Percentiles rank a stretch among this genome's conserved stretches.
phyloP scores from a whole-genome alignment of 2,329 filamentous ascomycete genomes.

The Podosphaera aphanis region DNA sequence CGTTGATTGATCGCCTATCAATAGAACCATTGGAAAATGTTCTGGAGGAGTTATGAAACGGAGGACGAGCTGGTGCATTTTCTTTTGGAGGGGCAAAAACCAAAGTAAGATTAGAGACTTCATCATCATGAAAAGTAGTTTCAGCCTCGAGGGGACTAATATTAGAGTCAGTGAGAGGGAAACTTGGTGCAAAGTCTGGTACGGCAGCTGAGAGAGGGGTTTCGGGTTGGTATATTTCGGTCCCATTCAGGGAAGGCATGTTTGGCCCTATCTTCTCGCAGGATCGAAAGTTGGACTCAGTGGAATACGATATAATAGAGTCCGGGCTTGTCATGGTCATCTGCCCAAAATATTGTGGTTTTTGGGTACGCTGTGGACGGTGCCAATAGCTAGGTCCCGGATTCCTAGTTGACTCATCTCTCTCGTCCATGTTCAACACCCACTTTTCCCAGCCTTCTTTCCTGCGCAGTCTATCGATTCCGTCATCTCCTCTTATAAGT shows the following conservation, averaged over 20 bases:
- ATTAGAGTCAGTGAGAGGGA: slow-evolving; percentile 6
- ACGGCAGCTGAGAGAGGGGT: slow-evolving; percentile 37
- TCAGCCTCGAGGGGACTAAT: slow-evolving; percentile 14
- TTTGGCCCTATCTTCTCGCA: slow-evolving; percentile 8
- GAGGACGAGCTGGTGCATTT: slow-evolving; percentile 15
- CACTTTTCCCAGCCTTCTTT: slow-evolving; percentile 59
- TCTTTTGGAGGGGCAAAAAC: slow-evolving; percentile 21
- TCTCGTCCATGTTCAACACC: slow-evolving; percentile 46
- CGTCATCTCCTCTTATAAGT: slow-evolving; percentile 50
- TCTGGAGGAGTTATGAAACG: slow-evolving; percentile 20
- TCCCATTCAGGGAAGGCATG: slow-evolving; percentile 18
- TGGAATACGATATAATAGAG: slow-evolving; percentile 13
- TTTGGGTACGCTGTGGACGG: slow-evolving; percentile 5
- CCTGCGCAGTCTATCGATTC: slow-evolving; percentile 53
- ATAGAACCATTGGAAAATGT: slow-evolving; percentile 32
- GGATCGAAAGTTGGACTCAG: slow-evolving; percentile 10
- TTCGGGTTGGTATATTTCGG: slow-evolving; percentile 19
- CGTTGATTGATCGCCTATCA: slow-evolving; percentile 26
- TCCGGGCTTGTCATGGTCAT: slow-evolving; percentile 12
- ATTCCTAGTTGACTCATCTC: slow-evolving; percentile 50
- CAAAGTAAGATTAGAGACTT: slow-evolving; percentile 28
- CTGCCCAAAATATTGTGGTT: slow-evolving; percentile 9
- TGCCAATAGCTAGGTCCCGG: slow-evolving; percentile 33
- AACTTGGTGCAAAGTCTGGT: slow-evolving; percentile 27
- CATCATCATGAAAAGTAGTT: slow-evolving; percentile 26